Evolutionary conservation across 805 yeast species (phyloP).

Genomic region (Candida qinlingensis): DNA sequence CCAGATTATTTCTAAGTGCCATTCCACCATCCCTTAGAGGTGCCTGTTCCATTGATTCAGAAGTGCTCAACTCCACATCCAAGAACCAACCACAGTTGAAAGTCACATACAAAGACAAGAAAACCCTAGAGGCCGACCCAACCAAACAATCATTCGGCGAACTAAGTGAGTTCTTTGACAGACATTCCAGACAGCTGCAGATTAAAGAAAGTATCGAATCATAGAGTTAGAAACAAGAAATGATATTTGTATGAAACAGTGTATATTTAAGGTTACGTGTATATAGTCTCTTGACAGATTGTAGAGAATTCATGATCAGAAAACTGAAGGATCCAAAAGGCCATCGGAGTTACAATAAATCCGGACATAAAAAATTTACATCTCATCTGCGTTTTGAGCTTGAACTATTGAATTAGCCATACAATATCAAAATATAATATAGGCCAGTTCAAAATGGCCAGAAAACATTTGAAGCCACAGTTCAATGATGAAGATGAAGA

Average conservation of each 20-base stretch:
- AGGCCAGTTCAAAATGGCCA: constrained; percentile 7
- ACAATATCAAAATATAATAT: background rate
- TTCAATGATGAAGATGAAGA: constrained; percentile 21
- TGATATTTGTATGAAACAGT: background rate
- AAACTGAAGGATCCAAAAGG: no score
- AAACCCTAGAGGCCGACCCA: constrained; percentile 65
- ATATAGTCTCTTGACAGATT: background rate
- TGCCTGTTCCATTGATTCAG: constrained; percentile 56
- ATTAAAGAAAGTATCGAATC: constrained; percentile 64
- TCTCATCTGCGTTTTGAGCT: background rate
- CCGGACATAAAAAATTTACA: background rate
- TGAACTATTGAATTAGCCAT: background rate
- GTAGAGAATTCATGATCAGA: background rate
- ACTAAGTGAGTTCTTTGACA: constrained; percentile 60
- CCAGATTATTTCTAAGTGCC: constrained; percentile 72
- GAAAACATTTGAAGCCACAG: constrained; percentile 13
- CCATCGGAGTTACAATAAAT: background rate
- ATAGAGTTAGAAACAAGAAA: constrained; percentile 5
- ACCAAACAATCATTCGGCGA: constrained; percentile 49
- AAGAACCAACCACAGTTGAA: constrained; percentile 54
- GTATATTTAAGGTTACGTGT: background rate
- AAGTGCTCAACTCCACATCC: constrained; percentile 46
- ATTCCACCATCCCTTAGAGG: constrained; percentile 72
- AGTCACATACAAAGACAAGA: constrained; percentile 80
- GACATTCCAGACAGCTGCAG: constrained; percentile 75